Evolutionary conservation across 768 basidiomycete genomes (phyloP).

Genomic region (Lactarius evosmus): DNA sequence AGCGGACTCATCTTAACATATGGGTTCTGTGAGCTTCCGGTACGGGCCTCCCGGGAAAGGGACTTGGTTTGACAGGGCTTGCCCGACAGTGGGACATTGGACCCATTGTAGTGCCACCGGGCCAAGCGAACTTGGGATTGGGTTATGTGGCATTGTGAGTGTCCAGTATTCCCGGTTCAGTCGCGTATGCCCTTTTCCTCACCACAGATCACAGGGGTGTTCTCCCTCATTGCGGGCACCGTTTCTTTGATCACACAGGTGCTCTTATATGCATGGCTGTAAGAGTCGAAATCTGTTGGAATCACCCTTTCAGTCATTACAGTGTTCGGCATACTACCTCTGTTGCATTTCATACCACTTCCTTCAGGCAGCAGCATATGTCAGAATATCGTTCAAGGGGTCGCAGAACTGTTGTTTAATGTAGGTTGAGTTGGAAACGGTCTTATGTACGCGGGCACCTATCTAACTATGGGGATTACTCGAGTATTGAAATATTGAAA

Average conservation of each 20-base stretch:
- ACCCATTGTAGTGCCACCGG: slow-evolving; percentile 14
- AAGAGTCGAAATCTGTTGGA: slow-evolving; percentile 14
- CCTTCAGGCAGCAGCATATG: neutral
- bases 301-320: slow-evolving; percentile 15
- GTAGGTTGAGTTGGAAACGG: no score
- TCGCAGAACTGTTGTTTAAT: no score
- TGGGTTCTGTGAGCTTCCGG: slow-evolving; percentile 23
- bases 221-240: slow-evolving; percentile 11
- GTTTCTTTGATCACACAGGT: slow-evolving; percentile 13
- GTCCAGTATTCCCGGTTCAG: neutral
- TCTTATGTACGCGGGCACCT: no score
- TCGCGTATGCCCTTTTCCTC: neutral
- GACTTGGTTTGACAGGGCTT: slow-evolving; percentile 19
- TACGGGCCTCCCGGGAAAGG: slow-evolving; percentile 15
- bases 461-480: no score
- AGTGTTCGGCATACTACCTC: slow-evolving; percentile 9
- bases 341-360: slow-evolving; percentile 15
- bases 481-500: no score
- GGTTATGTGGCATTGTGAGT: slow-evolving; percentile 26
- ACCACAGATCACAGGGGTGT: slow-evolving; percentile 10
- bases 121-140: slow-evolving; percentile 16
- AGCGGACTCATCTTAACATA: slow-evolving; percentile 24
- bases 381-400: neutral
- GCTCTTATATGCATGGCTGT: slow-evolving; percentile 16
- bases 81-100: slow-evolving; percentile 16